phyloP scores from a whole-genome alignment of 2,329 filamentous ascomycete species.

The Cadophora malorum region DNA sequence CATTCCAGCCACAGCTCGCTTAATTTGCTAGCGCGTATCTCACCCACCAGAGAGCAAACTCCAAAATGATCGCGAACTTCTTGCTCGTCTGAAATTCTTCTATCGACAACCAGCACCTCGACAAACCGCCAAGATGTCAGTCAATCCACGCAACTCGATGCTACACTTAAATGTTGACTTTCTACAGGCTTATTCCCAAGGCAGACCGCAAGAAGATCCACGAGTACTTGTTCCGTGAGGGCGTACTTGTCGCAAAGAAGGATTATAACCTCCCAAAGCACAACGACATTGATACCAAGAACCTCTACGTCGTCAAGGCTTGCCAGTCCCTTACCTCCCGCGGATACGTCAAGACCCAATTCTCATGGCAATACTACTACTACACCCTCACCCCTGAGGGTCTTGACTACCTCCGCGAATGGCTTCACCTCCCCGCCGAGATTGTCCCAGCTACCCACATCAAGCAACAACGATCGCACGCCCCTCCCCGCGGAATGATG shows the following conservation, averaged over 20 bases:
- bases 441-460: conserved; percentile 99
- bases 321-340: conserved; percentile 97
- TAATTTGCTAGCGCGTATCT: background rate
- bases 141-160: background rate
- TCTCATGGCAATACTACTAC: conserved; percentile 99
- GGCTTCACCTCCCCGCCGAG: conserved; percentile 99
- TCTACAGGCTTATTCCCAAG: conserved; percentile 97
- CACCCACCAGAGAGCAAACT: conserved; percentile 12
- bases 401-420: conserved; percentile 99
- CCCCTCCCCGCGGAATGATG: conserved; percentile 89
- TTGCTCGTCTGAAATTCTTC: conserved; percentile 3
- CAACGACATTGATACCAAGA: conserved; percentile 98
- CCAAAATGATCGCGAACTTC: conserved; percentile 28
- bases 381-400: conserved; percentile 99
- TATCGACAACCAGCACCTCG: conserved; percentile 26
- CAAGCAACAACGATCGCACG: conserved; percentile 99
- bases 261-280: conserved; percentile 99
- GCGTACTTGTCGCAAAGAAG: conserved; percentile 97
- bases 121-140: conserved; percentile 54
- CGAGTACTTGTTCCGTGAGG: conserved; percentile 97
- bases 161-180: conserved; percentile 41
- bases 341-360: conserved; percentile 99
- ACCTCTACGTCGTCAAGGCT: conserved; percentile 99
- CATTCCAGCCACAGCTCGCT: background rate
- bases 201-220: conserved; percentile 99